Base-by-base conservation (phyloP, 2,329 filamentous ascomycete species). In the Penicillium occitanis region DNA sequence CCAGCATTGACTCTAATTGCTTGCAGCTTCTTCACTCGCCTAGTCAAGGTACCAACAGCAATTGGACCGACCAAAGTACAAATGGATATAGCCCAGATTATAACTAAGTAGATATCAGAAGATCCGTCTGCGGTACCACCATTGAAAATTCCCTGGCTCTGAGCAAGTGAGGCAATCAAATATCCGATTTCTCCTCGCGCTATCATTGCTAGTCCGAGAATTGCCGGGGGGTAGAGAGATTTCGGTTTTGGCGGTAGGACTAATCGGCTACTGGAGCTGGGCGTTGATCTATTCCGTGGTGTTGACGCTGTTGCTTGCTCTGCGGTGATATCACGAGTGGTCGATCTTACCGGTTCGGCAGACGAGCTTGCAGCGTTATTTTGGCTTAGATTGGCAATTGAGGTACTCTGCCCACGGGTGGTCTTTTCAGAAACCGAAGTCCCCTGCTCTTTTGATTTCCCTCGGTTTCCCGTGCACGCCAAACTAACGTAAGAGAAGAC, bases 131-230 rank as follows among this genome's bases (percentile, higher is more conserved):
- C 17, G 3, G 59, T 25, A 22, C 25, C 17, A 17, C 19, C 13
- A 11, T 28, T 19, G 2, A 86, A 86, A 11, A 86, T 79, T 0
- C 83, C 82, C 14, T 80, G 78, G 5, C 77, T 83, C 71, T 91
- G 84, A 0, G 89, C 89, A 0, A 93, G 75, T 0, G 88, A 87
- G 0, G 88, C 88, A 68, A 95, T 91, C 51, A 94, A 75, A 68
- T 92, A 92, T 0, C 91, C 90, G 40, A 94, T 91, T 74, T 95
- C 91, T 0, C 91, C 91, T n/a, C 91, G 83, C 0, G 91, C 87
- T 0, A 90, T 85, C 91, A 94, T 94, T 2, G 86, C 86, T 19
- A 85, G 80, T 0, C 88, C 88, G 0, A 93, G 77, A 2, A 93
- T 87, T 0, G 84, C 81, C 0, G 87, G 84, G 0, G 90, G 90